Evolutionary conservation across 495 filamentous ascomycete genomes (phyloP), one percentile per base, ranked within the genome.

Genomic region (Cercophora scortea): DNA sequence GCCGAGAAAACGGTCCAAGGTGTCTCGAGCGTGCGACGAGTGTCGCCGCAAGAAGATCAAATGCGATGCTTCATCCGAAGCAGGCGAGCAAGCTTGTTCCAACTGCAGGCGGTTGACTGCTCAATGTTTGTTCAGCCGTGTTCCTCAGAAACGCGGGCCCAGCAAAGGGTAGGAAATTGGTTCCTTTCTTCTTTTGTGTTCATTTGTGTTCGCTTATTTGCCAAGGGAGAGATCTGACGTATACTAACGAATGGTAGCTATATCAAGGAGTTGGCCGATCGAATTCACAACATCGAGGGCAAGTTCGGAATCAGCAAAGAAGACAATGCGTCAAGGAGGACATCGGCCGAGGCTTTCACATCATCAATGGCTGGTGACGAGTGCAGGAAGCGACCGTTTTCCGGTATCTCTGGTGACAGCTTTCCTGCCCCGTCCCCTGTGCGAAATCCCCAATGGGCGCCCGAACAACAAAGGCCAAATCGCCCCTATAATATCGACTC

Each of bases 1-100:
- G 9, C 86, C 86, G 0, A 74, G 87, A 50, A 95, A 95, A 64
- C 76, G 91, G 53, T 88, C 87, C 0, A 97, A 97, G 69, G 90
- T 95, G 0, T 96, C 92, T 3, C 77, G 91, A 25, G 92, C 92
- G 1, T 97, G 92, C 57, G 92, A 97, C 68, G 92, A 97, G 62
- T 97, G 92, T 62, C 80, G 92, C 46, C 80, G 92, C 47, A 97
- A 96, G 67, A 97, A 97, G 85, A 90, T 96, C 56, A 88, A 90
- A 61, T 97, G 92, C 59, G 91, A 96, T 74, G 88, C 90, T 6
- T 83, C 82, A 52, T 85, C 85, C 10, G 90, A 95, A 62, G 80
- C 79, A 10, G 83, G 83, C 17, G 83, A 87, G 11, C 83, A 87
- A 58, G 84, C 86, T 12, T 97, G 92, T 61, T 86, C 88, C 3